Evolutionary conservation across 1,284 basidiomycete genomes (phyloP).

Genomic region (Heliocybe sulcata): DNA sequence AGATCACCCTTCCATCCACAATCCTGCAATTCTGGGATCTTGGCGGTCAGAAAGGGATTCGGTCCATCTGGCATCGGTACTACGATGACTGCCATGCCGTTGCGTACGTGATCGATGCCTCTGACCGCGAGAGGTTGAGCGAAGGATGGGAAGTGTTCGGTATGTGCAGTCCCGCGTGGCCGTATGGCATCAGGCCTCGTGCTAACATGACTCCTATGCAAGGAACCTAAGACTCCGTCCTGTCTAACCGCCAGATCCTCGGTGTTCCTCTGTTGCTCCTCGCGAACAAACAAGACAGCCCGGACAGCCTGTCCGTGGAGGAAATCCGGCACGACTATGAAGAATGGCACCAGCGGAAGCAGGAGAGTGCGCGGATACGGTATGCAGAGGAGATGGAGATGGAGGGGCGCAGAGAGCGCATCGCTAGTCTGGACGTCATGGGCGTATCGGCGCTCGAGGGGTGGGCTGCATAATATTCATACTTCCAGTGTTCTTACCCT

Average conservation of each 20-base stretch:
- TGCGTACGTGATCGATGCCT: slow-evolving; percentile 86
- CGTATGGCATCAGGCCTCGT: too few relatives aligned
- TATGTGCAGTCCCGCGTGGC: slow-evolving; percentile 29
- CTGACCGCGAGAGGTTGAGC: slow-evolving; percentile 76
- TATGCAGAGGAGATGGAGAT: slow-evolving; percentile 45
- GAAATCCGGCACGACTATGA: slow-evolving; percentile 89
- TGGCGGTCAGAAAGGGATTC: slow-evolving; percentile 86
- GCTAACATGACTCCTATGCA: slow-evolving; percentile 15
- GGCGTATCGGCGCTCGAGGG: slow-evolving; percentile 86
- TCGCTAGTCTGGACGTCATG: slow-evolving; percentile 87
- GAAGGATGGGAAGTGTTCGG: slow-evolving; percentile 96
- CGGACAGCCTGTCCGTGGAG: slow-evolving; percentile 72
- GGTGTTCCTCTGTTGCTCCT: slow-evolving; percentile 83
- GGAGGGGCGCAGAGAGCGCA: slow-evolving; percentile 49
- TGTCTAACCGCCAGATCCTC: slow-evolving; percentile 80
- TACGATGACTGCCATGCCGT: slow-evolving; percentile 94
- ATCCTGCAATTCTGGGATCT: slow-evolving; percentile 94
- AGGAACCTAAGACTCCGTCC: slow-evolving; percentile 62
- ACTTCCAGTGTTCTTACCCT: slow-evolving; percentile 2
- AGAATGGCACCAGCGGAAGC: slow-evolving; percentile 74
- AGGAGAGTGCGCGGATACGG: slow-evolving; percentile 53
- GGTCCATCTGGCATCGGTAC: slow-evolving; percentile 89
- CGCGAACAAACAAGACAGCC: slow-evolving; percentile 90
- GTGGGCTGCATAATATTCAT: slow-evolving; percentile 35
- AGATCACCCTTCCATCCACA: slow-evolving; percentile 85